Base-by-base conservation (phyloP, 2,329 filamentous ascomycete species). In the Camptophora hylomeconis region DNA sequence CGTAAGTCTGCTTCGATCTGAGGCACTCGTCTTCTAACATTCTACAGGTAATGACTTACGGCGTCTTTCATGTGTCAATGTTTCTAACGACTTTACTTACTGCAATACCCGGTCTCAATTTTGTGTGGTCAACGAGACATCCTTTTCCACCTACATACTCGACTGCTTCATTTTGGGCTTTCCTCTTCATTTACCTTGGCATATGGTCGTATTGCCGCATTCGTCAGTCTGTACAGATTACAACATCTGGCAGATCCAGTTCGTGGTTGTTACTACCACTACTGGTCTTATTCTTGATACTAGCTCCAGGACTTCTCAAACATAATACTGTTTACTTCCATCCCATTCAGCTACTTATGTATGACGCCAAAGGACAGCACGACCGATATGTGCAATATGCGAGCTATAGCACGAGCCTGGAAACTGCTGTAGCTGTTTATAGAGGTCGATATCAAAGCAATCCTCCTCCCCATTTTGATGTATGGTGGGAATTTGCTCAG, bases 401-500 rank as follows among this genome's bases (percentile, higher is more conserved):
- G 7, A 52, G 56, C 14, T 47, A 46, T 20, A 70, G 65, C 44
- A 52, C 48, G 10, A 63, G 51, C 7, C 47, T 74, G 1, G 43
- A 50, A 17, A 57, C 65, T 33, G 67, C 67, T 15, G 61, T 68
- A 5, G 37, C 48, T 12, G 54, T 63, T 20, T 75, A 75, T 45
- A 57, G 53, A 23, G 47, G 51, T 27, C 59, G 67, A 36, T 71
- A 74, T 41, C 47, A 54, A 2, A 60, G 63, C 30, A 56, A 63
- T 35, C 70, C 71, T 2, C 71, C 71, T 15, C 69, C 70, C 7
- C 61, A 63, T 8, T 75, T 75, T 38, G 65, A 73, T 37, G 52
- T 60, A 33, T 75, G 70, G 71, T 73, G 68, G 41, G 46, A 61
- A 20, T 74, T 63, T 45, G 69, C 71, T 2, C 60, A 52, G 4